These are phyloP conservation scores for Bipolaris victoriae DNA, from an alignment of 2,329 filamentous ascomycete species.

Conservation along the genomic window DNA sequence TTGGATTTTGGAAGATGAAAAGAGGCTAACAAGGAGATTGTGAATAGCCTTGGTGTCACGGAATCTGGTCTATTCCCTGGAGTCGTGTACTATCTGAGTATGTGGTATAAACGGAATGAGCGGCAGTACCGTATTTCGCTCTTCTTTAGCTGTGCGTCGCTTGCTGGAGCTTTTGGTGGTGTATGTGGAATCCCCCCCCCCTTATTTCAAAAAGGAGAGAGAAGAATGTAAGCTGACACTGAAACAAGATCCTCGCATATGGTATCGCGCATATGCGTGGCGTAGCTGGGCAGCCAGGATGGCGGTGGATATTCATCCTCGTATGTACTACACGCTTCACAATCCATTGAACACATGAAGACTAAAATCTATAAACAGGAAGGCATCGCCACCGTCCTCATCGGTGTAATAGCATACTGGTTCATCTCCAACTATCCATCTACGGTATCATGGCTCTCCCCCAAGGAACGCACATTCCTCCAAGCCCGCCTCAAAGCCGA, in stretches of 20 bases:
- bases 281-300: constrained; percentile 54
- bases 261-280: constrained; percentile 67
- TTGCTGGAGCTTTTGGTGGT: constrained; percentile 67
- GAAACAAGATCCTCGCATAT: constrained; percentile 49
- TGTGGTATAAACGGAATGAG: constrained; percentile 68
- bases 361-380: constrained; percentile 33
- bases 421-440: constrained; percentile 72
- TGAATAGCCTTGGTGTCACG: constrained; percentile 38
- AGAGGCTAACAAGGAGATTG: too few species aligned
- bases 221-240: background rate
- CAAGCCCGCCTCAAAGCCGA: constrained; percentile 69
- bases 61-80: constrained; percentile 50
- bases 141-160: constrained; percentile 64
- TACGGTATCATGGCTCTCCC: constrained; percentile 63
- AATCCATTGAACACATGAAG: too few species aligned
- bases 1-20: background rate
- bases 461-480: constrained; percentile 62
- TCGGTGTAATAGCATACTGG: constrained; percentile 52
- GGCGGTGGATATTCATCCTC: constrained; percentile 52
- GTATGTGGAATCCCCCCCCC: constrained; percentile 37
- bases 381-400: constrained; percentile 46
- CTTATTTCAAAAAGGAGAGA: background rate
- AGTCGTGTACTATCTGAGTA: constrained; percentile 63
- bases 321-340: constrained; percentile 21
- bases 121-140: constrained; percentile 64